Base-by-base conservation (phyloP, 768 basidiomycete species). In the Gloeostereum incarnatum region DNA sequence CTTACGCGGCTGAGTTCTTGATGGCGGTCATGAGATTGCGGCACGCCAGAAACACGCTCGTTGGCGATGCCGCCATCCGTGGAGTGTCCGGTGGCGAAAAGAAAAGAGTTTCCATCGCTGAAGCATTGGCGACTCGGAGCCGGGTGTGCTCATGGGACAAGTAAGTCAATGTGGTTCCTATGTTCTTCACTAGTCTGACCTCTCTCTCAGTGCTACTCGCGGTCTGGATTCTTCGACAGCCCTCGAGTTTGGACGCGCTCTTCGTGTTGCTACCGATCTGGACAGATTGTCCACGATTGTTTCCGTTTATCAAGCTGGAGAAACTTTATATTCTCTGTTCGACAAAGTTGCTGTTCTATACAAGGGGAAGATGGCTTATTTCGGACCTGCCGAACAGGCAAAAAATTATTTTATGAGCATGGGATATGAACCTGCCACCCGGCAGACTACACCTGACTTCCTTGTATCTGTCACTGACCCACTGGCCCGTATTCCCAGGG, bases 271-370 rank as follows among this genome's bases (percentile, higher is more conserved):
- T 3, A 82, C 82, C 0, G 77, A 86, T 47, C 61, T 69, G 2
- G 62, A 62, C 39, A 52, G 59, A n/a, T 43, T 56, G 11, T 62
- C 81, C 0, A 86, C 80, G 0, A 70, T 91, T 40, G 82, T 85
- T n/a, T 81, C 84, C 1, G 73, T 91, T 25, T 90, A 91, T 57
- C 88, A 91, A 57, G 87, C 84, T 5, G 79, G 80, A 35, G 84
- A 89, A 52, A 65, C 66, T 3, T 52, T 81, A 0, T 81, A 77
- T 42, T 42, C 69, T 16, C 61, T 69, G 30, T 91, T 84, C 48
- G 81, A 84, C 66, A 84, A 86, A 53, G 67, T 29, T 29, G 8
- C 9, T 29, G n/a, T 29, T 78, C 69, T 91, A 49, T 73, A 81
- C 57, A 79, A 80, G 41, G 82, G 85, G 3, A 61, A 65, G 23